Evolutionary conservation across 768 basidiomycete species (phyloP).

Genomic region (Suillus decipiens): DNA sequence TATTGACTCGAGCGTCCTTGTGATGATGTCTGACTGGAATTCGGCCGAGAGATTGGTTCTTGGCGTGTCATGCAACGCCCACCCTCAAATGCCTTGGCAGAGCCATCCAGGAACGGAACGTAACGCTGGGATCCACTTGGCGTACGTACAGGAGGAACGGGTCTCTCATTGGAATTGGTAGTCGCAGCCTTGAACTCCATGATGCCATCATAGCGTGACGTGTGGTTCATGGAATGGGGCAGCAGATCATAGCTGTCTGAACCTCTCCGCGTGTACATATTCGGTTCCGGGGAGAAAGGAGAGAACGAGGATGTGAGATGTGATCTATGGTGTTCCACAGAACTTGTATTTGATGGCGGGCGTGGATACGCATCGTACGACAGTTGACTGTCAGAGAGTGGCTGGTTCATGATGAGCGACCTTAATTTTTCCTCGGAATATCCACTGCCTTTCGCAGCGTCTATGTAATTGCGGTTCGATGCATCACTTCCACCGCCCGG

Average conservation of each 20-base stretch:
- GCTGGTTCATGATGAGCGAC: conserved; percentile 22
- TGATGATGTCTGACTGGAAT: conserved; percentile 45
- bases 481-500: conserved; percentile 15
- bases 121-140: conserved; percentile 48
- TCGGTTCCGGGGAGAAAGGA: conserved; percentile 81
- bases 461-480: conserved; percentile 13
- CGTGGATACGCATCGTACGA: conserved; percentile 25
- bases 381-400: conserved; percentile 19
- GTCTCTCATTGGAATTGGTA: conserved; percentile 30
- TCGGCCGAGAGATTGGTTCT: conserved; percentile 56
- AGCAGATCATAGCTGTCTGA: conserved; percentile 29
- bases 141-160: conserved; percentile 47
- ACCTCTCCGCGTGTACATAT: conserved; percentile 44
- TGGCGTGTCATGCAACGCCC: conserved; percentile 44
- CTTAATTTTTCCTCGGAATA: conserved; percentile 27
- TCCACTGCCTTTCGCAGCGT: conserved; percentile 20
- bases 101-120: conserved; percentile 45
- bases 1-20: conserved; percentile 25
- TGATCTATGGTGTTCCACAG: conserved; percentile 22
- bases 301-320: conserved; percentile 48
- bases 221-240: conserved; percentile 51
- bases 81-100: conserved; percentile 40
- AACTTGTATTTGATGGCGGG: conserved; percentile 18
- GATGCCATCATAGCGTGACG: conserved; percentile 45
- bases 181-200: conserved; percentile 39